phyloP scores from a whole-genome alignment of 306 rosid genomes.

The Prunus persica region Prunus_persica_NCBIv2 NC_034011.1:20069001-20069500 shows the following conservation, averaged over 20 bases:
- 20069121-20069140: constrained; percentile 12
- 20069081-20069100: constrained; percentile 96
- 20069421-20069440: constrained; percentile 91
- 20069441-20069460: constrained; percentile 55
- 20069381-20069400: constrained; percentile 85
- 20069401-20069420: constrained; percentile 99
- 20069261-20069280: constrained; percentile 97
- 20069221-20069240: constrained; percentile 72
- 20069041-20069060: constrained; percentile 92
- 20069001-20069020: constrained; percentile 29
- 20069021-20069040: constrained; percentile 75
- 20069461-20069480: constrained; percentile 4
- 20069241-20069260: constrained; percentile 93
- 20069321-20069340: constrained; percentile 74
- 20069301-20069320: constrained; percentile 62
- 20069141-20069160: constrained; percentile 21
- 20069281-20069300: constrained; percentile 64
- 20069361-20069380: constrained; percentile 98
- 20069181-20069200: constrained; percentile 3
- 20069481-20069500: constrained; percentile 6
- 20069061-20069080: constrained; percentile 86
- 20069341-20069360: constrained; percentile 88
- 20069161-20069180: constrained; percentile 10
- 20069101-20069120: constrained; percentile 83
- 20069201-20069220: constrained; percentile 8